These are phyloP conservation scores for Aspergillus arachidicola DNA, from an alignment of 2,329 filamentous ascomycete genomes.

Conservation along the genomic window DNA sequence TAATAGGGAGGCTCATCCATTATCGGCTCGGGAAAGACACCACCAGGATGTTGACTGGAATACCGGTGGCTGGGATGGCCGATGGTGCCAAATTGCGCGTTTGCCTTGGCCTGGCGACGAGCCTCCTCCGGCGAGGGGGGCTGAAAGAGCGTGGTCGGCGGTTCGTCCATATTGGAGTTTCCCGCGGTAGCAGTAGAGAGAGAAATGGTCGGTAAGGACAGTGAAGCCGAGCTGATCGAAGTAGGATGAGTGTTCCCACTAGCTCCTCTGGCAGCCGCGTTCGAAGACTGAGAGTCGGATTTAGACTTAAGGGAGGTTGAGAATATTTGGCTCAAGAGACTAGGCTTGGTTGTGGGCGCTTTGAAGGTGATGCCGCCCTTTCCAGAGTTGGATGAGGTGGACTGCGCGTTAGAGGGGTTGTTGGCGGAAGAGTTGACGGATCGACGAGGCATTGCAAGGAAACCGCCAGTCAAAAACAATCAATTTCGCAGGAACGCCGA, in stretches of 20 bases:
- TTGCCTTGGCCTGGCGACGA: constrained; percentile 71
- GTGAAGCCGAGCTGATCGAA: constrained; percentile 70
- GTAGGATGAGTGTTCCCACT: constrained; percentile 53
- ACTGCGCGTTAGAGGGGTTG: constrained; percentile 52
- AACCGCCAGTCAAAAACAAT: constrained; percentile 15
- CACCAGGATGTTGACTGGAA: constrained; percentile 82
- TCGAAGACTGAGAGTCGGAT: constrained; percentile 55
- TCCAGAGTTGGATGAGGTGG: constrained; percentile 55
- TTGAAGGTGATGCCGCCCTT: constrained; percentile 56
- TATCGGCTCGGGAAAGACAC: constrained; percentile 76
- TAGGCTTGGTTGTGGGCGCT: constrained; percentile 63
- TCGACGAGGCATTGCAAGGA: constrained; percentile 64
- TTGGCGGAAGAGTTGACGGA: constrained; percentile 60
- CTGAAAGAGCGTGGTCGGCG: constrained; percentile 80
- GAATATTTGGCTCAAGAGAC: constrained; percentile 80
- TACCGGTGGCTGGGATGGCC: constrained; percentile 81
- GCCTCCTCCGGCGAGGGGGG: constrained; percentile 84
- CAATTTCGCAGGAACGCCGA: constrained; percentile 18
- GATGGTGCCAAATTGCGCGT: constrained; percentile 90
- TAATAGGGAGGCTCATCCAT: constrained; percentile 97
- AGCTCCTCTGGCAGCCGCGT: constrained; percentile 67
- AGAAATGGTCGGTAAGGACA: constrained; percentile 87
- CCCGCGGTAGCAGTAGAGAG: constrained; percentile 82
- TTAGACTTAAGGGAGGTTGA: constrained; percentile 77
- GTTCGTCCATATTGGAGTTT: constrained; percentile 71